Evolutionary conservation across 495 filamentous ascomycete genomes (phyloP), one percentile per base, ranked within the genome.

Genomic region (Penicillium crystallinum): DNA sequence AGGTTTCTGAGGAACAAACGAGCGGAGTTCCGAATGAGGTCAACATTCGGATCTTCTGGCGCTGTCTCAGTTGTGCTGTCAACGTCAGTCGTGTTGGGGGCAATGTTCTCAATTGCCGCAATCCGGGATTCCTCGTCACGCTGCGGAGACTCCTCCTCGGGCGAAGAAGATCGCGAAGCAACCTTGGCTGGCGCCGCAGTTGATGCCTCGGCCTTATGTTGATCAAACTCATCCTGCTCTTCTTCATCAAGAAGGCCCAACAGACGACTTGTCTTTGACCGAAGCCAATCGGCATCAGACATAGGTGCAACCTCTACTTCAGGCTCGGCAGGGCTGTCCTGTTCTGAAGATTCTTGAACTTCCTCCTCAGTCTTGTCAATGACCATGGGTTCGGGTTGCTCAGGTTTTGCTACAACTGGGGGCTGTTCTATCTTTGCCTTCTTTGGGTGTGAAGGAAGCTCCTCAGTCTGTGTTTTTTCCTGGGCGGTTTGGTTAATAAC

Each of bases 1-100:
- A 99, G 75, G 66, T 99, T 99, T 31, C 93, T 80, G 11, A 96
- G 66, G 61, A 96, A 99, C 11, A 99, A 69, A 55, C 93, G 80
- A 12, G 81, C 83, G 30, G 71, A 77, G 8, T 61, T 58, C 40
- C 64, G 71, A 46, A 77, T 75, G 44, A 71, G 67, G 34, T 75
- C 72, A 49, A 75, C 59, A 46, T 76, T 75, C 18, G 57, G 65
- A 55, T 61, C 72, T 39, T 55, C 52, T 12, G 57, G 60, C 8
- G 49, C 51, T 35, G 54, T 29, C 48, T 62, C 63, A n/a, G 25
- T 29, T 36, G 29, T 44, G 49, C 57, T 53, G 17, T 59, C 56
- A 37, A 57, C 54, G n/a, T 67, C 64, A 29, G 40, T 38, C 30
- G 62, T 40, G 10, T 59, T 58, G 54, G 56, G 52, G 30, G 27